Percentiles rank a stretch among this genome's conserved stretches.
These are phyloP conservation scores for Protomyces inundatus DNA, from an alignment of 1,139 yeast species.

Conservation along the genomic window DNA sequence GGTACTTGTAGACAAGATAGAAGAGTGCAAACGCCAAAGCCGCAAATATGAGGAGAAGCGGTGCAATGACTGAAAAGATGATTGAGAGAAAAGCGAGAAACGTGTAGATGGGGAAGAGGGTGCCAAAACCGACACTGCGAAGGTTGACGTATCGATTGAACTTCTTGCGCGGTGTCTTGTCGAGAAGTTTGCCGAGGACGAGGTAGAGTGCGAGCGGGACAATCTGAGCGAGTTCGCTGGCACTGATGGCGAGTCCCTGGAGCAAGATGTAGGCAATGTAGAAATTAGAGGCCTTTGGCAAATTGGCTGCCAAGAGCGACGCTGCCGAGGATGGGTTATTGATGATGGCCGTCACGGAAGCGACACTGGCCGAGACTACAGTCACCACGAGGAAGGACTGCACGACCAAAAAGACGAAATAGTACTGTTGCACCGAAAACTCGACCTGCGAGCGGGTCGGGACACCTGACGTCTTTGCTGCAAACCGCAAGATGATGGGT, in stretches of 20 bases:
- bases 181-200: conserved; percentile 62
- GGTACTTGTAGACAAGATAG: conserved; percentile 75
- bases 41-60: conserved; percentile 66
- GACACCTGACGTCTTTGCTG: conserved; percentile 55
- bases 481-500: conserved; percentile 68
- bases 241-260: conserved; percentile 78
- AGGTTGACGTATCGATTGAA: conserved; percentile 66
- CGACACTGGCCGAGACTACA: conserved; percentile 71
- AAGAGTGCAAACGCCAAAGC: conserved; percentile 62
- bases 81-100: conserved; percentile 59
- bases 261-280: conserved; percentile 61
- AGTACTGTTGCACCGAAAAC: conserved; percentile 76
- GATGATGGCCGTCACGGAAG: conserved; percentile 64
- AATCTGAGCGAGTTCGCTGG: conserved; percentile 74
- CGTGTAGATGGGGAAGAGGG: conserved; percentile 67
- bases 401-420: conserved; percentile 80
- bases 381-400: conserved; percentile 80
- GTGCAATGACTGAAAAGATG: conserved; percentile 77
- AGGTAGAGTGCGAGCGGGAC: conserved; percentile 66
- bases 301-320: conserved; percentile 58
- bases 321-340: conserved; percentile 61
- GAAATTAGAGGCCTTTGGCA: conserved; percentile 89
- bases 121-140: conserved; percentile 75
- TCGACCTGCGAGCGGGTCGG: conserved; percentile 69
- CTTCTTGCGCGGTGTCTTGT: conserved; percentile 79